Conservation (phyloP, 2,329 filamentous ascomycete genomes). For the Arachnopeziza araneosa region DNA sequence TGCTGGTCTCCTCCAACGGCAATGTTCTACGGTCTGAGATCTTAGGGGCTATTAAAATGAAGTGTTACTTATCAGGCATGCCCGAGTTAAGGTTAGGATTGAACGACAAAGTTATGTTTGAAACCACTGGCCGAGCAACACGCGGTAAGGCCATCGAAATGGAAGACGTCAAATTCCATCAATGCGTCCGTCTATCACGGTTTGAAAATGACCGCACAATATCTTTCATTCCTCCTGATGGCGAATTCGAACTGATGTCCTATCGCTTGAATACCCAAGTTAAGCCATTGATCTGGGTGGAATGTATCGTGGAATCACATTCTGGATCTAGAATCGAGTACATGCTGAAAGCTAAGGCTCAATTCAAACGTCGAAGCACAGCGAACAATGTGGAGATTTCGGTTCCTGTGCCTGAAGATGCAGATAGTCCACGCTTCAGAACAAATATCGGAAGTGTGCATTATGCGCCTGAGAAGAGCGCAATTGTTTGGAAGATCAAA, state of each 20-base stretch:
- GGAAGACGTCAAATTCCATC: conserved; percentile 99
- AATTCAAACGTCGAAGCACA: conserved; percentile 96
- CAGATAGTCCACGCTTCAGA: conserved; percentile 90
- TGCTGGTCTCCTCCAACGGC: conserved; percentile 88
- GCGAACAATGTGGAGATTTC: conserved; percentile 99
- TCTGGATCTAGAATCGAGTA: conserved; percentile 95
- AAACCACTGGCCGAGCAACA: conserved; percentile 90
- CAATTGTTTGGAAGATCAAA: conserved; percentile 99
- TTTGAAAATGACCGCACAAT: conserved; percentile 99
- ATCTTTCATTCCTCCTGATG: conserved; percentile 96
- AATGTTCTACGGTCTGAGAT: conserved; percentile 97
- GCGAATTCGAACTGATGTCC: conserved; percentile 98
- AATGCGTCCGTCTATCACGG: conserved; percentile 89
- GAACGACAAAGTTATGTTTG: conserved; percentile 99
- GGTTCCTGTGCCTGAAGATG: conserved; percentile 94
- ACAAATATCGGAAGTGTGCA: conserved; percentile 97
- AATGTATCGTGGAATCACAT: conserved; percentile 94
- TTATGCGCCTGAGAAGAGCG: conserved; percentile 94
- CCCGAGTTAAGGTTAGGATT: conserved; percentile 88
- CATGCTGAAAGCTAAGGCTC: conserved; percentile 96
- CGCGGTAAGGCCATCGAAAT: conserved; percentile 97
- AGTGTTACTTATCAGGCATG: conserved; percentile 98
- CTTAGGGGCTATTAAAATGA: conserved; percentile 97
- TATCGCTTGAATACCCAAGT: conserved; percentile 98
- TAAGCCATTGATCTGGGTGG: conserved; percentile 97